Percentiles rank a stretch among this genome's conserved stretches.
Conservation (phyloP, 257 asterid species). For the Petrea volubilis region DNA sequence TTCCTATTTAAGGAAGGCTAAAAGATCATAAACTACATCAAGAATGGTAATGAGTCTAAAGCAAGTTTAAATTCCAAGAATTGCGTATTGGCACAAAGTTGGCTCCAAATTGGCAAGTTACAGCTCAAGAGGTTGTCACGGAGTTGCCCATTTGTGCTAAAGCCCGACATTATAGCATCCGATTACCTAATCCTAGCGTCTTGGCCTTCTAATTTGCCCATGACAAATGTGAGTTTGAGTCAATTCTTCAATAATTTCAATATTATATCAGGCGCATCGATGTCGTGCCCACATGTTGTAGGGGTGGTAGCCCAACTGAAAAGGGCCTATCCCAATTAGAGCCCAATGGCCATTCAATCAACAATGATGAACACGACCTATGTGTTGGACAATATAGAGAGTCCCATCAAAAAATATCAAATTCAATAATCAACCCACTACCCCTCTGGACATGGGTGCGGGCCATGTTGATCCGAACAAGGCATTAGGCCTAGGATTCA, state of each 20-base stretch:
- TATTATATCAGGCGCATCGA: slow-evolving; percentile 72
- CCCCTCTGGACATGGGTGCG: slow-evolving; percentile 69
- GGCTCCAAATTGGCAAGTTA: slow-evolving; percentile 62
- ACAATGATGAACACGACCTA: slow-evolving; percentile 74
- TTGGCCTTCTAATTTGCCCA: slow-evolving; percentile 45
- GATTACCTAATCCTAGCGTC: slow-evolving; percentile 67
- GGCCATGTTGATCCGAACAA: slow-evolving; percentile 72
- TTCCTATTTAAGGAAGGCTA: slow-evolving; percentile 42
- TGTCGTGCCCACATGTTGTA: slow-evolving; percentile 76
- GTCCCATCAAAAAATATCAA: slow-evolving; percentile 51
- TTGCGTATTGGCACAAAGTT: slow-evolving; percentile 47
- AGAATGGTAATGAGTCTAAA: slow-evolving; percentile 31
- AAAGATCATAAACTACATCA: slow-evolving; percentile 44
- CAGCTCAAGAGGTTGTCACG: slow-evolving; percentile 78
- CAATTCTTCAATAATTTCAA: slow-evolving; percentile 47
- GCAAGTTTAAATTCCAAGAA: slow-evolving; percentile 46
- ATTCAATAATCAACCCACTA: slow-evolving; percentile 26
- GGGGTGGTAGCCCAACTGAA: slow-evolving; percentile 68
- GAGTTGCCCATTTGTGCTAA: slow-evolving; percentile 65
- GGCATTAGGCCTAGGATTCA: slow-evolving; percentile 67
- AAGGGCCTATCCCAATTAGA: slow-evolving; percentile 62
- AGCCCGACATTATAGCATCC: slow-evolving; percentile 73
- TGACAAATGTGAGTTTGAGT: slow-evolving; percentile 26
- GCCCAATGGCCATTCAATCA: slow-evolving; percentile 67
- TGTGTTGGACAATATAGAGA: slow-evolving; percentile 38